Evolutionary conservation across 106 monocot genomes (phyloP), one percentile per base, ranked within the genome.

Genomic region (Triglochin maritima): DNA sequence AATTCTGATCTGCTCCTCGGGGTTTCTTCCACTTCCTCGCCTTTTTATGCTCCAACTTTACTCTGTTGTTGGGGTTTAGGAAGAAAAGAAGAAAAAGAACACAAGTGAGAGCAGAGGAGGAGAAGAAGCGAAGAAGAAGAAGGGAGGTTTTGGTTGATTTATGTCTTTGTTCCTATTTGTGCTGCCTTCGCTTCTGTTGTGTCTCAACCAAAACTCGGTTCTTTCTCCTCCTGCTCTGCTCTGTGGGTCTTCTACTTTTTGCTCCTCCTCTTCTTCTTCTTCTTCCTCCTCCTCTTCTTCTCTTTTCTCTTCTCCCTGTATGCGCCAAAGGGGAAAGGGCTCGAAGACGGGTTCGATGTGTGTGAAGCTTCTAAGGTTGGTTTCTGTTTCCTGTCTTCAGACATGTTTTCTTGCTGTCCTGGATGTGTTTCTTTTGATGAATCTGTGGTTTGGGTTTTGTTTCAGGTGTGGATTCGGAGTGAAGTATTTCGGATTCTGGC

Each of bases 381-480:
- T n/a, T 45, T 50, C 13, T 4, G 5, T 13, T 12, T n/a, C 52
- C 9, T 4, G 2, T 53, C 56, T 49, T 43, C 44, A 10, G 12
- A 41, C 44, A 2, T 63, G 51, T 5, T 44, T 8, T 46, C 13
- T 15, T 55, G 8, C 51, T 11, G 29, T 29, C 29, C 29, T 29
- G 1, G 29, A 29, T 29, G 29, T 29, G 12, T 57, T 49, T 66
- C 4, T 1, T n/a, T 5, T 54, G 17, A 44, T 16, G 51, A 12
- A 67, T 67, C 55, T 55, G 49, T 3, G 14, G 3, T 7, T 1
- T 13, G 10, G 5, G 15, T 60, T 46, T 44, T 2, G 7, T 62
- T 56, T 66, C 75, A 79, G 82, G 71, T 71, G 67, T 59, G 71
- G 78, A 44, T 82, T 78, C 56, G 79, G 72, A 47, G 76, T 83